phyloP scores from a whole-genome alignment of 176 grass and related monocot genomes.

The Eragrostis curvula region DNA sequence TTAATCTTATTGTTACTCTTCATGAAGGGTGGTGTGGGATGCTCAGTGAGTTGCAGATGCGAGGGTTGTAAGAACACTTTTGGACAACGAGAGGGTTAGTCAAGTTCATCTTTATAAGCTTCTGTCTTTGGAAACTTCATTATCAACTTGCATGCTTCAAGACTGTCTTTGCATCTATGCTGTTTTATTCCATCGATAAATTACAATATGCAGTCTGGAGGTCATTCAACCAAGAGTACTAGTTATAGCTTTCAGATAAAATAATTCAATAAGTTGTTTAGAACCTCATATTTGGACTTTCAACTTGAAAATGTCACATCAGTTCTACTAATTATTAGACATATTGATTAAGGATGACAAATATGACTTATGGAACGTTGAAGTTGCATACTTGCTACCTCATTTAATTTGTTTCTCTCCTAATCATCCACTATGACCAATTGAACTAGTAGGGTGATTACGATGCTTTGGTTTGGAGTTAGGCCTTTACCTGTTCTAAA shows the following conservation, averaged over 20 bases:
- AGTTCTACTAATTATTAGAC: background rate
- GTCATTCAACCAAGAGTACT: conserved; percentile 20
- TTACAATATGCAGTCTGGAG: conserved; percentile 9
- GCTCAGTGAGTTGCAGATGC: conserved; percentile 89
- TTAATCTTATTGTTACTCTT: conserved; percentile 50
- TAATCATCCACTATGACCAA: background rate
- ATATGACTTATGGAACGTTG: too few species aligned
- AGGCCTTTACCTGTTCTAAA: background rate
- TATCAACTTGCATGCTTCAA: conserved; percentile 24
- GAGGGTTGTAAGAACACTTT: conserved; percentile 96
- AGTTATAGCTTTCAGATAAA: conserved; percentile 18
- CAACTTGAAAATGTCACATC: conserved; percentile 1
- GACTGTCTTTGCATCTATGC: conserved; percentile 26
- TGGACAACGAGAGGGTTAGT: conserved; percentile 88
- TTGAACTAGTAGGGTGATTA: conserved; percentile 6
- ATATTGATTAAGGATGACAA: background rate
- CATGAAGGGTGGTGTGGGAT: conserved; percentile 88
- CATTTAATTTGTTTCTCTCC: background rate
- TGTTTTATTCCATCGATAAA: conserved; percentile 6
- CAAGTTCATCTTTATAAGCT: conserved; percentile 37
- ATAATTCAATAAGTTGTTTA: background rate
- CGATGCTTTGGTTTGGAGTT: conserved; percentile 23
- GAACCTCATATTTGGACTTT: conserved; percentile 13
- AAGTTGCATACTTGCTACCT: too few species aligned
- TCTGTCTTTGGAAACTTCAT: background rate